These are phyloP conservation scores for Anethum foeniculum DNA, from an alignment of 140 eudicot genomes.

Conservation along the genomic window DNA sequence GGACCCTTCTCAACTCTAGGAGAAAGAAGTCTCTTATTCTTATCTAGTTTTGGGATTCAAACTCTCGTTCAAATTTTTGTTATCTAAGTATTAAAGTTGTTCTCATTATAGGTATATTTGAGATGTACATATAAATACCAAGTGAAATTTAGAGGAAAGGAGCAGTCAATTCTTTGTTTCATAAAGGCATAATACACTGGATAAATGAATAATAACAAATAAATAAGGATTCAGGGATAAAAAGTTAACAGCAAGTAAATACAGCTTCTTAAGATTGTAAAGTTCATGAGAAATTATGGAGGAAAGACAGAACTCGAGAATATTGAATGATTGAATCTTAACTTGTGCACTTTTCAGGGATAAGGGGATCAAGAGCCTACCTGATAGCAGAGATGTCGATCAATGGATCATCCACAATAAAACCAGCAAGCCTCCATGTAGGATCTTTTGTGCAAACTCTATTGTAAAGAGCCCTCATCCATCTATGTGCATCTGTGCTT, in stretches of 20 bases:
- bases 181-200: neutral
- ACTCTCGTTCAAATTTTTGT: neutral
- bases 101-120: neutral
- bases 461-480: constrained; percentile 90
- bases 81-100: neutral
- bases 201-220: neutral
- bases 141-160: neutral
- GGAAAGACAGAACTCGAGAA: neutral
- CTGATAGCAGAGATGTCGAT: constrained; percentile 49
- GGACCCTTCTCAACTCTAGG: neutral
- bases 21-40: neutral
- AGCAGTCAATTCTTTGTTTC: neutral
- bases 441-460: constrained; percentile 80
- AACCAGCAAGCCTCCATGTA: constrained; percentile 81
- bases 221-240: neutral
- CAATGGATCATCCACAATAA: constrained; percentile 72
- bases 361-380: constrained; percentile 20
- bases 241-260: neutral
- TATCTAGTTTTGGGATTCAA: neutral
- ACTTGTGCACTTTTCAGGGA: neutral
- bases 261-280: neutral
- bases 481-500: constrained; percentile 44
- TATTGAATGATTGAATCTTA: constrained; percentile 1
- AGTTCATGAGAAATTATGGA: neutral
- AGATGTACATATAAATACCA: neutral